Percentiles rank a stretch among this genome's conserved stretches.
Conservation (phyloP, 1,284 basidiomycete genomes). For the Chalciporus sp. region DNA sequence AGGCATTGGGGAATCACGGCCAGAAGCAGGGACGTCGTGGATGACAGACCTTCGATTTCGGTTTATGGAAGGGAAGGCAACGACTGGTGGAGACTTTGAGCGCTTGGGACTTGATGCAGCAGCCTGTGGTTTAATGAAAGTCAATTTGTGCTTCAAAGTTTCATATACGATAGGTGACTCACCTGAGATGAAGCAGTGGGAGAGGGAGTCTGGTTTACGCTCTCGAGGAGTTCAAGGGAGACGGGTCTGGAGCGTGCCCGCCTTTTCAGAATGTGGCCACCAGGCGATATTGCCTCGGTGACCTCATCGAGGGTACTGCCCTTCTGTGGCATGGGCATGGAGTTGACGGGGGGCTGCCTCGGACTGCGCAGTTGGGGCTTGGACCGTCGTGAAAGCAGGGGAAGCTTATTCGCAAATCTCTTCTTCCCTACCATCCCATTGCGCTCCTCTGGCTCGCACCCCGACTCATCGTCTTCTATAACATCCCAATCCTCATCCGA, state of each 20-base stretch:
- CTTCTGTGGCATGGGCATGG: constrained; percentile 40
- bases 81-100: constrained; percentile 26
- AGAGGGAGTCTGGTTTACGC: constrained; percentile 43
- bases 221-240: constrained; percentile 63
- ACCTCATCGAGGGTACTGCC: constrained; percentile 51
- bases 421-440: constrained; percentile 33
- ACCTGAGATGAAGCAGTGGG: constrained; percentile 44
- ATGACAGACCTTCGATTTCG: constrained; percentile 22
- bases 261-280: constrained; percentile 71
- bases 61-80: constrained; percentile 38
- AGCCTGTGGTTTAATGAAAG: constrained; percentile 17
- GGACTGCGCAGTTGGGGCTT: constrained; percentile 30
- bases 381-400: constrained; percentile 27
- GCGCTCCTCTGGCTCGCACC: constrained; percentile 47
- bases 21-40: constrained; percentile 27
- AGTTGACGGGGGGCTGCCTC: constrained; percentile 23
- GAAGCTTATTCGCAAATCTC: constrained; percentile 27
- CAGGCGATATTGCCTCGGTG: constrained; percentile 68
- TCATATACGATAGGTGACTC: constrained; percentile 21
- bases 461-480: constrained; percentile 49
- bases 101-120: constrained; percentile 16
- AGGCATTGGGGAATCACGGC: constrained; percentile 47
- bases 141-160: constrained; percentile 5
- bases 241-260: constrained; percentile 69
- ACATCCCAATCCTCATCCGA: constrained; percentile 45